These are phyloP conservation scores for Ceratobasidium sp. DNA, from an alignment of 1,284 basidiomycete genomes.

Conservation along the genomic window DNA sequence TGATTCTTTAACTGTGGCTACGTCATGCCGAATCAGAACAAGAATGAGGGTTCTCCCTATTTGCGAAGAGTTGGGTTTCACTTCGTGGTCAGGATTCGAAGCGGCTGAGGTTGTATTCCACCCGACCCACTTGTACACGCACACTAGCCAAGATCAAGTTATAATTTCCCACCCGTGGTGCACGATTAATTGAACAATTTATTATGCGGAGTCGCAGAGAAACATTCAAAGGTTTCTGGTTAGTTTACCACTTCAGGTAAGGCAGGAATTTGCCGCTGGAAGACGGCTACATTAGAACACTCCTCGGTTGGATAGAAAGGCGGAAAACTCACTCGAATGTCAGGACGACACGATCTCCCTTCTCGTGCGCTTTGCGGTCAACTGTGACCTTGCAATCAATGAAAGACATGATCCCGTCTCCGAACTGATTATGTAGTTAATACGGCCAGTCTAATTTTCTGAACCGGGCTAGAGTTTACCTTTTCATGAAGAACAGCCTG, in stretches of 20 bases:
- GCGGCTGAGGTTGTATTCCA: too few relatives aligned
- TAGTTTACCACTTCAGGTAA: constrained; percentile 71
- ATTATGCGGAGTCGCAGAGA: neutral
- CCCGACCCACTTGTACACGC: too few relatives aligned
- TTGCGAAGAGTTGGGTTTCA: too few relatives aligned
- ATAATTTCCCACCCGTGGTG: too few relatives aligned
- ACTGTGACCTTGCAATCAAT: constrained; percentile 85
- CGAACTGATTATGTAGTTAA: constrained; percentile 68
- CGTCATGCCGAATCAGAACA: too few relatives aligned
- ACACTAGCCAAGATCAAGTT: too few relatives aligned
- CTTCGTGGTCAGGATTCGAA: too few relatives aligned
- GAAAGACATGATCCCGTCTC: constrained; percentile 93
- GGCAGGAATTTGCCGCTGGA: constrained; percentile 79
- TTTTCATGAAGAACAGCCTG: constrained; percentile 88
- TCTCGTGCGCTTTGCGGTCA: constrained; percentile 81
- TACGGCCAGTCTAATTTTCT: neutral
- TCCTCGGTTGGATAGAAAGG: constrained; percentile 12
- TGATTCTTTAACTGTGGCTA: too few relatives aligned
- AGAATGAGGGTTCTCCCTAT: too few relatives aligned
- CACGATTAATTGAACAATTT: too few relatives aligned
- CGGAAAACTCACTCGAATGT: constrained; percentile 81
- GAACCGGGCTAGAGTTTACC: constrained; percentile 57
- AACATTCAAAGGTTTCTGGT: neutral
- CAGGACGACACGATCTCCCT: constrained; percentile 84
- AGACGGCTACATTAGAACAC: neutral